These are phyloP conservation scores for Gypsophila paniculata DNA, from an alignment of 179 eudicot genomes.

Conservation along the genomic window DNA sequence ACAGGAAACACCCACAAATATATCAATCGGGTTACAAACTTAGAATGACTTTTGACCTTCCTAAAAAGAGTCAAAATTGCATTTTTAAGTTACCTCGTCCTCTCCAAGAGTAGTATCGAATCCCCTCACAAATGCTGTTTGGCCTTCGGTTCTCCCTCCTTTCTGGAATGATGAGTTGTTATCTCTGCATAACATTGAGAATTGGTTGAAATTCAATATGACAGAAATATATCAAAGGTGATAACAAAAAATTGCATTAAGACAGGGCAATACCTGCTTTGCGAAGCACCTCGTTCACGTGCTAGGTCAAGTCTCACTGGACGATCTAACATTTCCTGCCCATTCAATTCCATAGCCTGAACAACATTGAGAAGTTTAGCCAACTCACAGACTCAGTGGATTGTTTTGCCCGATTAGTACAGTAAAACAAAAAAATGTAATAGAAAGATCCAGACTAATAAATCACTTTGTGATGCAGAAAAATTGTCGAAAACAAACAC, in stretches of 20 bases:
- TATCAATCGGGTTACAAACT: not conserved
- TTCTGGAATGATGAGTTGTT: constrained; percentile 34
- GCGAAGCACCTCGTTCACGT: constrained; percentile 57
- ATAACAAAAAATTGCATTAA: not conserved
- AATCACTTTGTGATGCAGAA: not conserved
- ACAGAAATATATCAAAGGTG: not conserved
- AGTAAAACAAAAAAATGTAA: not conserved
- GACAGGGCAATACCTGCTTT: constrained; percentile 36
- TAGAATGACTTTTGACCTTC: not conserved
- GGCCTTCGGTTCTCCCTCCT: constrained; percentile 40
- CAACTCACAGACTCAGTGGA: not conserved
- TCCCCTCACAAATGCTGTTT: constrained; percentile 58
- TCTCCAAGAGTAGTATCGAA: constrained; percentile 52
- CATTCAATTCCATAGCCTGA: constrained; percentile 67
- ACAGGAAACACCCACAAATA: not conserved
- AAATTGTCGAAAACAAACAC: too few relatives aligned
- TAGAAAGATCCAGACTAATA: not conserved
- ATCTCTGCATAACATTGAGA: too few relatives aligned
- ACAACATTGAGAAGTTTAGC: not conserved
- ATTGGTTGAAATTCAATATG: not conserved
- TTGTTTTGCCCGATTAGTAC: not conserved
- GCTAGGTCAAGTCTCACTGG: constrained; percentile 61
- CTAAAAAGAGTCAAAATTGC: not conserved
- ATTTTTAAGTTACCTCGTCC: constrained; percentile 42
- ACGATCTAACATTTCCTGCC: constrained; percentile 45